Conservation (phyloP, 768 basidiomycete species). For the Paxillus ammoniavirescens region DNA sequence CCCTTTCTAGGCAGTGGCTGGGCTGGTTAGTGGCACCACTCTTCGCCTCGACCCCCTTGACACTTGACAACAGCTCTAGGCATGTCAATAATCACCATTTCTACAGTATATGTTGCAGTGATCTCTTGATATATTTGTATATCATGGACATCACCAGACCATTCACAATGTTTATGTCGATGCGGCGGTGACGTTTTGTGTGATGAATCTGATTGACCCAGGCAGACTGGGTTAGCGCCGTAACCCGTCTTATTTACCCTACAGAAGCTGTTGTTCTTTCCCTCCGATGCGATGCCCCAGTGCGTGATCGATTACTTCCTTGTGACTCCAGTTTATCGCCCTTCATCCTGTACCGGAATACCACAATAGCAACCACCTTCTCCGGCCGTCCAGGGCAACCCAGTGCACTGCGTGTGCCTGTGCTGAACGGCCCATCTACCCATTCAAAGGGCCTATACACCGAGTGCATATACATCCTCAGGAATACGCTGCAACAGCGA, state of each 20-base stretch:
- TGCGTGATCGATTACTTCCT: neutral
- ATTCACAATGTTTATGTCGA: no score
- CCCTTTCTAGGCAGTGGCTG: neutral
- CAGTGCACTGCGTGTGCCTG: slow-evolving; percentile 6
- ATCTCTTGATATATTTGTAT: no score
- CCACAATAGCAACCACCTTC: neutral
- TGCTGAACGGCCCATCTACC: neutral
- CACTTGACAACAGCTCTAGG: no score
- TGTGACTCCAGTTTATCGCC: neutral
- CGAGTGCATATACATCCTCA: neutral
- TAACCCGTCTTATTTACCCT: neutral
- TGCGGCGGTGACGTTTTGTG: neutral
- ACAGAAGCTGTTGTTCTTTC: neutral
- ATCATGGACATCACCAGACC: no score
- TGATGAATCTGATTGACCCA: neutral
- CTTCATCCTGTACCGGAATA: neutral
- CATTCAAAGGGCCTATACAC: neutral
- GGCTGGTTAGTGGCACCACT: neutral
- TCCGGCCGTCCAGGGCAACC: neutral
- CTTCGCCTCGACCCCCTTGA: no score
- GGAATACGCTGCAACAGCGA: neutral
- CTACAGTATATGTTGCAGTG: no score
- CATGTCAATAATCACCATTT: no score
- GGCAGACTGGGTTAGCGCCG: neutral
- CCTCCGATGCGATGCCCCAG: neutral